These are phyloP conservation scores for Graphilbum ipis-grandicollis DNA, from an alignment of 2,329 filamentous ascomycete genomes.

Conservation along the genomic window DNA sequence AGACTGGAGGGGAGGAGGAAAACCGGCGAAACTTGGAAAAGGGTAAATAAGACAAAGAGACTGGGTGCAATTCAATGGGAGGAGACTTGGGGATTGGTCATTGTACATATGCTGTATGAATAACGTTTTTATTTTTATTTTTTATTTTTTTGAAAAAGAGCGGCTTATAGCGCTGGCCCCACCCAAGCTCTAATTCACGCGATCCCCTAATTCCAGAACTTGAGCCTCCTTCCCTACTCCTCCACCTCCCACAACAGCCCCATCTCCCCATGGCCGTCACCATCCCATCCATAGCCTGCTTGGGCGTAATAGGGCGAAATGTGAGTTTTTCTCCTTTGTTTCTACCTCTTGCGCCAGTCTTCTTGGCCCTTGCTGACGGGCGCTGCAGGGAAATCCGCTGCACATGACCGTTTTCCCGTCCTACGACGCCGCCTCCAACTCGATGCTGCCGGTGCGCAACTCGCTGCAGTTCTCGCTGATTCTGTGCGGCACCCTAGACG, in stretches of 20 bases:
- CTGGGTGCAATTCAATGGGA: no score
- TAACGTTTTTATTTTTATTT: no score
- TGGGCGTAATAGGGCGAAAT: slow-evolving; percentile 86
- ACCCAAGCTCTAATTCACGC: no score
- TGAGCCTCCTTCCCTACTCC: neutral
- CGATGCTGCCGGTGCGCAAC: slow-evolving; percentile 41
- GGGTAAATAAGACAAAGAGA: no score
- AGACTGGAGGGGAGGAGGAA: no score
- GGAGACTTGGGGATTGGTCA: no score
- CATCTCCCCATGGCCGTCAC: slow-evolving; percentile 35
- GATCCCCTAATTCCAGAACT: no score
- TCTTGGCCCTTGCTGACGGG: no score
- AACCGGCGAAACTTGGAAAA: no score
- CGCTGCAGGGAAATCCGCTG: slow-evolving; percentile 94
- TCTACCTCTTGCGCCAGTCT: neutral
- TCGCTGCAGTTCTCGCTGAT: slow-evolving; percentile 85
- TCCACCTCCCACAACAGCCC: neutral
- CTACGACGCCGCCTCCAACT: slow-evolving; percentile 38
- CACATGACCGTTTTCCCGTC: slow-evolving; percentile 83
- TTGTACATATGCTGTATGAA: no score
- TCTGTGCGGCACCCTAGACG: slow-evolving; percentile 78
- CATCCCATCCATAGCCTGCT: slow-evolving; percentile 72
- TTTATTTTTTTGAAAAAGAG: neutral
- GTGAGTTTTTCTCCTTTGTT: slow-evolving; percentile 28
- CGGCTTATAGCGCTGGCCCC: neutral